Conservation (phyloP, 768 basidiomycete species). For the Sporobolomyces phaffii region DNA sequence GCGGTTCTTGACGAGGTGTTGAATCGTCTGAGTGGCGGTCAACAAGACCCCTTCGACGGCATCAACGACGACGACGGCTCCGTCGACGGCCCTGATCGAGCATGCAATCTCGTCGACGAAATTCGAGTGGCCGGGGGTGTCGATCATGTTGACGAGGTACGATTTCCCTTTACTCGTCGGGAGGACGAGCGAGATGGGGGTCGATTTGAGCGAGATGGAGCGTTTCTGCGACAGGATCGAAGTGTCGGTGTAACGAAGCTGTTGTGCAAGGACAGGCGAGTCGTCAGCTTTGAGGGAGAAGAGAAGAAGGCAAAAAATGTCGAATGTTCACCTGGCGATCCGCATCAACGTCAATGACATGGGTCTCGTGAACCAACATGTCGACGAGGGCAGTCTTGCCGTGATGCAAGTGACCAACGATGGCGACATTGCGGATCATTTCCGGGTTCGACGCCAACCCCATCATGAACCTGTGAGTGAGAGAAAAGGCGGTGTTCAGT, state of each 20-base stretch:
- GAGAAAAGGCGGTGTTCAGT: too few relatives aligned
- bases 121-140: constrained; percentile 97
- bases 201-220: constrained; percentile 90
- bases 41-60: constrained; percentile 85
- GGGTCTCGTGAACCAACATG: constrained; percentile 95
- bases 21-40: constrained; percentile 34
- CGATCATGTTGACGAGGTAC: constrained; percentile 84
- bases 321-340: constrained; percentile 63
- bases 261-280: constrained; percentile 3
- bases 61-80: constrained; percentile 87
- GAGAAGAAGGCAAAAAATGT: constrained; percentile 44
- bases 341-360: constrained; percentile 87
- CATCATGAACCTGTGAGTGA: constrained; percentile 66
- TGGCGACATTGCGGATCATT: constrained; percentile 90
- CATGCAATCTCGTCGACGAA: constrained; percentile 97
- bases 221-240: constrained; percentile 82
- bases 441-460: constrained; percentile 86
- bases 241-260: constrained; percentile 95
- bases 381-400: constrained; percentile 96
- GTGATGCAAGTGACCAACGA: constrained; percentile 94
- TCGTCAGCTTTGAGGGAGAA: neutral
- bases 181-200: constrained; percentile 88
- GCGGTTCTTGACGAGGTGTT: constrained; percentile 30
- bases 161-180: constrained; percentile 83
- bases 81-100: constrained; percentile 78